phyloP scores from a whole-genome alignment of 1,284 basidiomycete species.

The Cutaneotrichosporon mucoides region DNA sequence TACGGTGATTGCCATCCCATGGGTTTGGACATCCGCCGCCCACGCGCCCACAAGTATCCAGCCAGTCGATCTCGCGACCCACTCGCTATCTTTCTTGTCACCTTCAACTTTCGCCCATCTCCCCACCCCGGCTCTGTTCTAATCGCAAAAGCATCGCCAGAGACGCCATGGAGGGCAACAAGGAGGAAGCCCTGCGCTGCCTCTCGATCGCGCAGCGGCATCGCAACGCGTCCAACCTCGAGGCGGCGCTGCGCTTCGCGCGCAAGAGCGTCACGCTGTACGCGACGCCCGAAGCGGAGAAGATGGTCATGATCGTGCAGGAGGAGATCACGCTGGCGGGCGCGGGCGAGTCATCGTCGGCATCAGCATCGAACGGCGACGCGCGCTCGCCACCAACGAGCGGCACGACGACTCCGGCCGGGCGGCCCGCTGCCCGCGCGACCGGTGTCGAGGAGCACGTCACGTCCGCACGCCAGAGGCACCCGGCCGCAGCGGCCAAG shows the following conservation, averaged over 20 bases:
- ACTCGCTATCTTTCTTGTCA: too few species aligned
- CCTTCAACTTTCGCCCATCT: too few species aligned
- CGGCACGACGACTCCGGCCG: slow-evolving; percentile 1
- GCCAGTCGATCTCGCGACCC: too few species aligned
- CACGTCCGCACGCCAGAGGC: slow-evolving; percentile 37
- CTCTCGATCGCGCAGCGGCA: slow-evolving; percentile 72
- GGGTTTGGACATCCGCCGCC: too few species aligned
- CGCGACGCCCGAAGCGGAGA: slow-evolving; percentile 69
- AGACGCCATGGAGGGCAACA: slow-evolving; percentile 73
- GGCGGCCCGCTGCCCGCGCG: slow-evolving; percentile 26
- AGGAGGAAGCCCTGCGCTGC: slow-evolving; percentile 78
- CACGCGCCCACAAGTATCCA: too few species aligned
- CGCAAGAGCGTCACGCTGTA: slow-evolving; percentile 84
- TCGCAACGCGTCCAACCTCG: slow-evolving; percentile 63
- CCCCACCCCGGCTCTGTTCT: too few species aligned
- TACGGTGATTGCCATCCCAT: too few species aligned
- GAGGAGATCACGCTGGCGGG: slow-evolving; percentile 31
- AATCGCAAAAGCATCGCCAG: not conserved
- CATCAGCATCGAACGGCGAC: not conserved
- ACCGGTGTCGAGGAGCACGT: slow-evolving; percentile 48
- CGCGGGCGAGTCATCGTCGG: slow-evolving; percentile 24
- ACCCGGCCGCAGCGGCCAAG: slow-evolving; percentile 1
- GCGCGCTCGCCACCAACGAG: slow-evolving; percentile 1
- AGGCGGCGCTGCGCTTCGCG: slow-evolving; percentile 81
- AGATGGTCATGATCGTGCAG: slow-evolving; percentile 48